Base-by-base conservation (phyloP, 176 grass and related monocot genomes). In the Avena sativa region DNA sequence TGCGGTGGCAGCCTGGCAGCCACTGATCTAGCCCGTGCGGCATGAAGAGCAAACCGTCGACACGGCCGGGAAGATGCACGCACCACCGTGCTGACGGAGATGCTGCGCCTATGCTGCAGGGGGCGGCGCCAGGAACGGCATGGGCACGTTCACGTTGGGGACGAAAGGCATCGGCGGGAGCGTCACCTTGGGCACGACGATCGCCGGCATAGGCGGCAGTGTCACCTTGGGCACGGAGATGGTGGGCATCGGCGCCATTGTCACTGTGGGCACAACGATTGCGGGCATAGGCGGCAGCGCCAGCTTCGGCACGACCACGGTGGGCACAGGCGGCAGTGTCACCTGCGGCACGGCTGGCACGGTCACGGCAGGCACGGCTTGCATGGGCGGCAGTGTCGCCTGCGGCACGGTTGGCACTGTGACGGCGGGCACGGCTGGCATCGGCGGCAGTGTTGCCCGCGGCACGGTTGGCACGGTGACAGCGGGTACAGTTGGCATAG, bases 51-150 rank as follows among this genome's bases (percentile, higher is more conserved):
- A 12, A 7, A 71, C 69, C 38, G 2, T 46, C 38, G 30, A 36
- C 64, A 17, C 32, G 30, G 26, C 15, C 6, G 28, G 46, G 46
- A 47, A 10, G 46, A 47, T 47, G 6, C 26, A 36, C 17, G 68
- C 77, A 3, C 2, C 34, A 13, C 55, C 32, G 34, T 60, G 30
- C 53, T 21, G 7, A 9, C 6, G 36, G 36, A 16, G 52, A 52
- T 13, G 9, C 25, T 13, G 9, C 25, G 5, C 8, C 46, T 87
- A 83, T 12, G 59, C 59, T 25, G 89, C 79, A 5, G 85, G 85
- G 19, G 85, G 68, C 8, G 81, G 76, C 5, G 81, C 74, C 23
- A 60, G 3, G 81, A 84, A 76, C 3, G 81, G 75, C 79, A 80
- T 16, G 0, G 89, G 80, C 30, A 75, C 57, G 30, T 58, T 85